phyloP scores from a whole-genome alignment of 768 basidiomycete genomes.

The Pleurotus giganteus region DNA sequence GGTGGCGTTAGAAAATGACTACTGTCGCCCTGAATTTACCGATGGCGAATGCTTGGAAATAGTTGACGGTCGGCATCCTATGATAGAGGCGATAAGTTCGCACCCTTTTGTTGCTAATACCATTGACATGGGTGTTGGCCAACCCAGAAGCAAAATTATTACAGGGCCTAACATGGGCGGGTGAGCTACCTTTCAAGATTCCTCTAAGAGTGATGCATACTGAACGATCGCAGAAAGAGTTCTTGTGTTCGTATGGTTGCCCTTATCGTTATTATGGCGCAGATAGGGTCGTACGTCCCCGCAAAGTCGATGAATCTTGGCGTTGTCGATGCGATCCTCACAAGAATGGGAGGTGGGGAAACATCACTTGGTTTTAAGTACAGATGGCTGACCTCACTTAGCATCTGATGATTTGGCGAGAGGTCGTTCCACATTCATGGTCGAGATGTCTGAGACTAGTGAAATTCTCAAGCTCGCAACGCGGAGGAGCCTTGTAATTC shows the following conservation, averaged over 20 bases:
- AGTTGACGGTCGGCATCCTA: slow-evolving; percentile 85
- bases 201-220: background rate
- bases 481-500: slow-evolving; percentile 74
- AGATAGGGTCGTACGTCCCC: slow-evolving; percentile 94
- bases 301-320: slow-evolving; percentile 70
- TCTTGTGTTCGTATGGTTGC: slow-evolving; percentile 80
- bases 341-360: slow-evolving; percentile 81
- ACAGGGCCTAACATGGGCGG: slow-evolving; percentile 89
- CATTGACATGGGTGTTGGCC: slow-evolving; percentile 56
- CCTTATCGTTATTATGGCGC: slow-evolving; percentile 77
- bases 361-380: background rate
- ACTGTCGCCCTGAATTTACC: slow-evolving; percentile 74
- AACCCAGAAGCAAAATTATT: slow-evolving; percentile 62
- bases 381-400: slow-evolving; percentile 21
- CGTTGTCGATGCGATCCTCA: slow-evolving; percentile 82
- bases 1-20: slow-evolving; percentile 73
- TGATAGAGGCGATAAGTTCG: slow-evolving; percentile 76
- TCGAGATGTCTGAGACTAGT: slow-evolving; percentile 92
- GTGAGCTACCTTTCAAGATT: slow-evolving; percentile 24
- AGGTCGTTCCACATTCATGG: slow-evolving; percentile 95
- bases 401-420: slow-evolving; percentile 87
- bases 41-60: slow-evolving; percentile 71
- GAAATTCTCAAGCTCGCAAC: slow-evolving; percentile 83
- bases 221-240: slow-evolving; percentile 58
- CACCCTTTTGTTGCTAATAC: slow-evolving; percentile 89